phyloP scores from a whole-genome alignment of 352 stramenopile genomes.

The Blastocystis sp. region DNA sequence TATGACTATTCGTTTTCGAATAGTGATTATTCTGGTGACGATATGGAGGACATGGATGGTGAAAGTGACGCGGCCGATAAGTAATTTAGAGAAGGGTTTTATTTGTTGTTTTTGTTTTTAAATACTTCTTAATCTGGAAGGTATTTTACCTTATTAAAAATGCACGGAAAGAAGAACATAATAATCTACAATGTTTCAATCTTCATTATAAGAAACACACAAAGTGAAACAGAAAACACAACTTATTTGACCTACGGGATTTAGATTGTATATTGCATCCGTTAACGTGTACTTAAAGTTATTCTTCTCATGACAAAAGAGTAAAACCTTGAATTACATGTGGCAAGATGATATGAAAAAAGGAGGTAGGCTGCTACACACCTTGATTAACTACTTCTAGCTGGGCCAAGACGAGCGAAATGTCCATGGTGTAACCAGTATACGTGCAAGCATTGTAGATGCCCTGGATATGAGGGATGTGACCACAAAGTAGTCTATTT shows the following conservation, averaged over 20 bases:
- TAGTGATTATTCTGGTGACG: background rate
- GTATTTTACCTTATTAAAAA: background rate
- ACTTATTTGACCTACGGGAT: background rate
- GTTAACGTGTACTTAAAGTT: too few species aligned
- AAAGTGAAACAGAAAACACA: slow-evolving; percentile 42
- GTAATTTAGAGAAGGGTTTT: background rate
- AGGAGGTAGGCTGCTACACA: background rate
- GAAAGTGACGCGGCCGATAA: background rate
- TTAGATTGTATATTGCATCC: background rate
- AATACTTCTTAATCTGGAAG: background rate
- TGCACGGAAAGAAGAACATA: background rate
- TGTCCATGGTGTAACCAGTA: slow-evolving; percentile 62
- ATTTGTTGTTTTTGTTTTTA: background rate
- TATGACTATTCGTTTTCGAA: background rate
- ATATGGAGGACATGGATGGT: background rate
- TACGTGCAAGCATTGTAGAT: slow-evolving; percentile 61
- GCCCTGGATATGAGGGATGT: slow-evolving; percentile 59
- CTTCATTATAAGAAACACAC: background rate
- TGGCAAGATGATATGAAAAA: slow-evolving; percentile 52
- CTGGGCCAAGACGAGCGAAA: slow-evolving; percentile 21
- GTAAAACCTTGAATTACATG: background rate
- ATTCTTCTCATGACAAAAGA: too few species aligned
- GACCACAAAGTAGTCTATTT: slow-evolving; percentile 22
- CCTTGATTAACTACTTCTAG: background rate
- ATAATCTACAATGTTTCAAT: background rate